phyloP scores from a whole-genome alignment of 192 early-diverging fungal species.

The Backusella sp. region DNA sequence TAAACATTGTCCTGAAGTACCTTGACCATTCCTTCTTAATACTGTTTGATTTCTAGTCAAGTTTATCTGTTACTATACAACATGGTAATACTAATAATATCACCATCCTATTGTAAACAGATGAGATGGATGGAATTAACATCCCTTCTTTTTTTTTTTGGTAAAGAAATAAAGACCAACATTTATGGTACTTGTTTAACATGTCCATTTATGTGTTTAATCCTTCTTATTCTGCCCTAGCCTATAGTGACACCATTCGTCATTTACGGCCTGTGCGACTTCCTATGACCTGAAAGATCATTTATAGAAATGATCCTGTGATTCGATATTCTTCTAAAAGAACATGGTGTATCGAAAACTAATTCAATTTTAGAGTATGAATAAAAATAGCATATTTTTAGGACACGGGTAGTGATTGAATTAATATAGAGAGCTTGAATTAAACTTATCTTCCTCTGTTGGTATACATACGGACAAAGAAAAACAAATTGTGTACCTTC shows the following conservation, averaged over 20 bases:
- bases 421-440: not conserved
- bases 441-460: too few species aligned
- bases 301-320: not conserved
- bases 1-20: not conserved
- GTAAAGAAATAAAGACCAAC: not conserved
- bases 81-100: not conserved
- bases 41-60: too few species aligned
- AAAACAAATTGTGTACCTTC: not conserved
- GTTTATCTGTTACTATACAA: too few species aligned
- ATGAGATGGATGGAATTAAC: too few species aligned
- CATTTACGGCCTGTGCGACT: conserved; percentile 1
- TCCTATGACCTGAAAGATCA: not conserved
- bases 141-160: too few species aligned
- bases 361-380: not conserved
- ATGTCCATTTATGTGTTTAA: not conserved
- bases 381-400: not conserved
- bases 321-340: not conserved
- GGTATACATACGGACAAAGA: too few species aligned
- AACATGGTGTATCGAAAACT: not conserved
- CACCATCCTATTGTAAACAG: not conserved
- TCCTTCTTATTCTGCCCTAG: not conserved
- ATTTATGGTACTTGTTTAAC: not conserved
- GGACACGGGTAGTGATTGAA: not conserved
- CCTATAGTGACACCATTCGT: not conserved
- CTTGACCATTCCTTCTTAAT: not conserved